phyloP scores from a whole-genome alignment of 2,329 filamentous ascomycete species.

The Diaporthe capsici region DNA sequence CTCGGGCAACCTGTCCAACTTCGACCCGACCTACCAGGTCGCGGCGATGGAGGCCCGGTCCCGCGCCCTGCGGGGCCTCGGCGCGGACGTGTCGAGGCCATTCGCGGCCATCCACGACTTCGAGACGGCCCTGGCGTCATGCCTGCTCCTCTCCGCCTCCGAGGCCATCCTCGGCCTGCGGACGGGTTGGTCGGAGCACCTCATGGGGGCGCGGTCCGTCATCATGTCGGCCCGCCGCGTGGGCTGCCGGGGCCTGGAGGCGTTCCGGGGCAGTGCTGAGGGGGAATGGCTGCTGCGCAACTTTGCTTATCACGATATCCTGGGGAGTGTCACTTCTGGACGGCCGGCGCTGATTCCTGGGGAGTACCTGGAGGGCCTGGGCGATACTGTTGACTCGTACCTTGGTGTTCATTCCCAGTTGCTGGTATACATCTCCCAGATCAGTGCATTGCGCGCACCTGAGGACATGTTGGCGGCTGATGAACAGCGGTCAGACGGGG shows the following conservation, averaged over 20 bases:
- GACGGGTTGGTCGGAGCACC: background rate
- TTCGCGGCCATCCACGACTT: background rate
- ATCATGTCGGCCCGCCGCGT: background rate
- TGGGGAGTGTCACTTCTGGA: background rate
- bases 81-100: background rate
- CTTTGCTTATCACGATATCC: slow-evolving; percentile 2
- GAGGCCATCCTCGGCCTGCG: slow-evolving; percentile 2
- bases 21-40: background rate
- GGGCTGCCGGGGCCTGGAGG: no score
- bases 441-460: background rate
- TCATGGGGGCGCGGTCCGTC: background rate
- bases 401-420: slow-evolving; percentile 4
- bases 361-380: background rate
- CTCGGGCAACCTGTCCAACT: slow-evolving; percentile 13
- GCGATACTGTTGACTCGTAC: background rate
- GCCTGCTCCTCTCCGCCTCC: slow-evolving; percentile 7
- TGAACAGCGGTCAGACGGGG: background rate
- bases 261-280: background rate
- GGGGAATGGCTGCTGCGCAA: slow-evolving; percentile 12
- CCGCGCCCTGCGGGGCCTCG: background rate
- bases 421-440: slow-evolving; percentile 2
- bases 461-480: background rate
- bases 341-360: background rate
- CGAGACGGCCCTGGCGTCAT: background rate
- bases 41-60: background rate